A percentile compares a stretch with the other conserved stretches of the same genome.
Evolutionary conservation across 805 yeast species (phyloP).

Genomic region (Yamadazyma laniorum): DNA sequence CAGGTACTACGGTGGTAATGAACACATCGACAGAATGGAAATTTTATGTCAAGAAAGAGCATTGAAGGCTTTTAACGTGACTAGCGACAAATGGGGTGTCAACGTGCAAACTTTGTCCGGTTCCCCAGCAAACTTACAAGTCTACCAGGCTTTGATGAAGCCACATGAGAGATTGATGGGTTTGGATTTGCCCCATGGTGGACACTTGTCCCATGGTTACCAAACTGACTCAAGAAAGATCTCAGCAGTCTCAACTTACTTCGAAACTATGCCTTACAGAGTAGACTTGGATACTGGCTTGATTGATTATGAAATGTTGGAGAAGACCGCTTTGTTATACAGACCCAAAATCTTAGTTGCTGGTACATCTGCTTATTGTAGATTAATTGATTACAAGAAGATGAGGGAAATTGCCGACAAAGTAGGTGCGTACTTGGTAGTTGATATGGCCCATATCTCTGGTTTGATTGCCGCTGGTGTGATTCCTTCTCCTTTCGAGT

Average conservation of each 20-base stretch:
- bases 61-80: slow-evolving; percentile 72
- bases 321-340: slow-evolving; percentile 76
- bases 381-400: slow-evolving; percentile 84
- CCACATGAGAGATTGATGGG: slow-evolving; percentile 97
- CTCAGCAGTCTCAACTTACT: slow-evolving; percentile 88
- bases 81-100: slow-evolving; percentile 91
- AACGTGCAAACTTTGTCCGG: slow-evolving; percentile 95
- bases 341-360: slow-evolving; percentile 96
- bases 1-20: slow-evolving; percentile 97
- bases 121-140: slow-evolving; percentile 93
- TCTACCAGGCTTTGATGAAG: slow-evolving; percentile 83
- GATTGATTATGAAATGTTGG: slow-evolving; percentile 88
- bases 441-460: slow-evolving; percentile 97
- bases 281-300: slow-evolving; percentile 82
- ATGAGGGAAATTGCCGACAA: slow-evolving; percentile 89
- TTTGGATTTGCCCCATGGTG: slow-evolving; percentile 96
- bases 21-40: slow-evolving; percentile 90
- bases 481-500: slow-evolving; percentile 86
- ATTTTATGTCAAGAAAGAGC: slow-evolving; percentile 89
- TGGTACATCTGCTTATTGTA: slow-evolving; percentile 94
- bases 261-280: slow-evolving; percentile 97
- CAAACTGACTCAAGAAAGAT: slow-evolving; percentile 88
- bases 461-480: slow-evolving; percentile 96
- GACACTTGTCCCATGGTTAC: slow-evolving; percentile 96
- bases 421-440: slow-evolving; percentile 88